These are phyloP conservation scores for Arthroderma uncinatum DNA, from an alignment of 2,329 filamentous ascomycete genomes.

Conservation along the genomic window DNA sequence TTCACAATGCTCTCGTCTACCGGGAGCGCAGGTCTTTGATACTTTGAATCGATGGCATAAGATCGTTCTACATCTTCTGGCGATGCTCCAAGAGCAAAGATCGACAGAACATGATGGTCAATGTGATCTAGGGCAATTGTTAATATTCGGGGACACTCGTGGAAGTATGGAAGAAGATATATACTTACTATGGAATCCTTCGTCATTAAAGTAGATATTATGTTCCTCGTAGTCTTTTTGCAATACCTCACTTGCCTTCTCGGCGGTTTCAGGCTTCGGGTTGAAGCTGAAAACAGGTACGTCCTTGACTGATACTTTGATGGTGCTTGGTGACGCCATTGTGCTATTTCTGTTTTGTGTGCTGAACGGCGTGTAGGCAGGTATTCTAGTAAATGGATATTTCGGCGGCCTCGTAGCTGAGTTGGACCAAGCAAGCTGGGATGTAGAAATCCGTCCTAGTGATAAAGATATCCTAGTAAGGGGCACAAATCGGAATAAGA, in stretches of 20 bases:
- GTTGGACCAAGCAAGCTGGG: background rate
- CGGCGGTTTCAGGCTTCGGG: slow-evolving; percentile 48
- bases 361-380: background rate
- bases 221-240: slow-evolving; percentile 62
- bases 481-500: too few relatives aligned
- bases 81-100: slow-evolving; percentile 64
- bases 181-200: slow-evolving; percentile 55
- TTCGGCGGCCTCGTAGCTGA: background rate
- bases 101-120: slow-evolving; percentile 60
- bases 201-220: slow-evolving; percentile 69
- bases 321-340: slow-evolving; percentile 41
- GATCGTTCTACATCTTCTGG: slow-evolving; percentile 48
- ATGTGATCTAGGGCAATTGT: slow-evolving; percentile 52
- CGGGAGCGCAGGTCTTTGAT: slow-evolving; percentile 49
- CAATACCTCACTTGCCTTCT: slow-evolving; percentile 54
- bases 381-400: background rate
- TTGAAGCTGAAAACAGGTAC: slow-evolving; percentile 38
- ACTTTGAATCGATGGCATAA: slow-evolving; percentile 54
- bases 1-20: slow-evolving; percentile 42
- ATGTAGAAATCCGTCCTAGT: background rate
- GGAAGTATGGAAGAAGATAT: background rate
- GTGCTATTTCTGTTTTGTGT: slow-evolving; percentile 8
- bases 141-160: slow-evolving; percentile 4
- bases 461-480: background rate
- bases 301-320: slow-evolving; percentile 37